Evolutionary conservation across 805 yeast species (phyloP), one percentile per base, ranked within the genome.

Genomic region (Yarrowia porcina): DNA sequence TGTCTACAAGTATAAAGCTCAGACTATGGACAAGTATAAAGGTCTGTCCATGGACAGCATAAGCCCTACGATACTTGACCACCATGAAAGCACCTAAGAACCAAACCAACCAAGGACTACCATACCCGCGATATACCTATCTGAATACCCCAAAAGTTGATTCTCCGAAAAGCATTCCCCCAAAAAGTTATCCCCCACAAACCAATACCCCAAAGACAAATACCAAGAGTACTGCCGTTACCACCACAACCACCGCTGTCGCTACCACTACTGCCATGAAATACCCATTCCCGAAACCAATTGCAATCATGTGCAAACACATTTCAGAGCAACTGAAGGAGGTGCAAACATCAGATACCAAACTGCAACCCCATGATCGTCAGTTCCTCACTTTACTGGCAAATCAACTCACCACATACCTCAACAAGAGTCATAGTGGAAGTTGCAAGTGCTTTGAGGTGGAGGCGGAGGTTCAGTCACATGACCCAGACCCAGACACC

Each of bases 291-390:
- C 52, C 52, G 4, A 45, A 45, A 18, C 52, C 23, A 4, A 45
- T 45, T 45, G 52, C 52, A 3, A 45, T 32, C 39, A 21, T 47
- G 15, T 32, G 54, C 39, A 47, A 47, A 32, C 54, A 47, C 39
- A 47, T 47, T 8, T 47, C 54, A 5, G 54, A 47, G 10, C 54
- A 47, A 20, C 18, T 47, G 17, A 20, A 32, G 13, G 54, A 20
- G 6, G 21, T 47, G 20, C 52, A 28, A 17, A 15, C 12, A 5
- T 23, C 45, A 3, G 30, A 7, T n/a, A n/a, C 54, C 8, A 32
- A 32, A 3, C 27, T 30, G 2, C 54, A 47, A 10, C 8, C 21
- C 0, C 54, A 47, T 18, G 54, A 47, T 25, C 38, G 20, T 10
- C 39, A 47, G 28, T 47, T 47, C 18, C 52, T 45, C 11, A 45